Evolutionary conservation across 225 moss, liverwort and hornwort species (phyloP).

Genomic region (Rhytidiadelphus loreus): DNA sequence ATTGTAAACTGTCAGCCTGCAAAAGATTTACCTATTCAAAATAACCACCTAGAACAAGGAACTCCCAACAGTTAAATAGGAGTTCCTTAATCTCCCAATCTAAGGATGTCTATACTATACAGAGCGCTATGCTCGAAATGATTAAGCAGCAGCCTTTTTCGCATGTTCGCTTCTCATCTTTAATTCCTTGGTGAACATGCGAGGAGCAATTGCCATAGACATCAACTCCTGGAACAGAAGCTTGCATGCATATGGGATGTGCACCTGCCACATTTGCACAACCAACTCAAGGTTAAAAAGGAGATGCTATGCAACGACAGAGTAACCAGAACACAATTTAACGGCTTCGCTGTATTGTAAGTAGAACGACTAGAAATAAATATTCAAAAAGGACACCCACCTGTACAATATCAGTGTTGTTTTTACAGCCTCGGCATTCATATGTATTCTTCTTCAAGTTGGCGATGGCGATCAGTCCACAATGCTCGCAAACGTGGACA

Average conservation of each 20-base stretch:
- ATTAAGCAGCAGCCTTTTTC: constrained; percentile 46
- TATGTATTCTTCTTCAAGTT: constrained; percentile 96
- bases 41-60: background rate
- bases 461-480: constrained; percentile 95
- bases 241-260: constrained; percentile 99
- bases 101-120: constrained; percentile 25
- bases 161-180: constrained; percentile 57
- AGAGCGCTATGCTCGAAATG: constrained; percentile 11
- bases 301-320: background rate
- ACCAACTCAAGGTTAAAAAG: background rate
- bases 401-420: constrained; percentile 99
- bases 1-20: constrained; percentile 19
- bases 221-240: constrained; percentile 93
- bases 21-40: constrained; percentile 7
- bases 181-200: constrained; percentile 83
- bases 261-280: constrained; percentile 42
- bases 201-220: constrained; percentile 95
- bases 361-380: background rate
- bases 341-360: background rate
- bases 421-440: constrained; percentile 98
- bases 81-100: constrained; percentile 9
- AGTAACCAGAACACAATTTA: background rate
- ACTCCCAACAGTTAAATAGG: background rate
- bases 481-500: constrained; percentile 95
- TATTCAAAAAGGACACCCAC: constrained; percentile 4